These are phyloP conservation scores for Globisporangium ultimum DNA, from an alignment of 352 stramenopile genomes.

Conservation along the genomic window DNA sequence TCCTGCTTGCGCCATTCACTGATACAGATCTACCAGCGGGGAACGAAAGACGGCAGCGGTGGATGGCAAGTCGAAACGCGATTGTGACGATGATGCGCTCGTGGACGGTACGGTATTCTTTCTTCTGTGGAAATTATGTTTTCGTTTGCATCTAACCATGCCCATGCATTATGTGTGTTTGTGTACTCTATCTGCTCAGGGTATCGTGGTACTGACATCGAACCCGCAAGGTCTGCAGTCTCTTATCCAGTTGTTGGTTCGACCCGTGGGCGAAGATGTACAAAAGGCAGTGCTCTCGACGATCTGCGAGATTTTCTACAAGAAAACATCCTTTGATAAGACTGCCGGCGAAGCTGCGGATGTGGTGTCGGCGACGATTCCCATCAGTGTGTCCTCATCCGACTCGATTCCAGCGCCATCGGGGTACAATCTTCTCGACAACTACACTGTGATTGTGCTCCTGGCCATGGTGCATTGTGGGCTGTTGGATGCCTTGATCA, in stretches of 20 bases:
- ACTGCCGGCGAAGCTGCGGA: constrained; percentile 27
- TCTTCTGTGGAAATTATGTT: background rate
- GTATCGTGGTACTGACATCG: constrained; percentile 82
- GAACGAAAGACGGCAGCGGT: constrained; percentile 81
- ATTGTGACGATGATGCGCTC: constrained; percentile 90
- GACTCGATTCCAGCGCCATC: constrained; percentile 57
- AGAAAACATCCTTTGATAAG: constrained; percentile 82
- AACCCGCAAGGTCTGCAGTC: constrained; percentile 86
- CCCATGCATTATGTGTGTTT: background rate
- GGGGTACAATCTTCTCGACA: constrained; percentile 84
- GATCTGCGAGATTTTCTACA: constrained; percentile 90
- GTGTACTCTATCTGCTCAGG: constrained; percentile 18
- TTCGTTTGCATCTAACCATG: background rate
- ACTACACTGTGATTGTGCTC: constrained; percentile 86
- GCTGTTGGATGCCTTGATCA: constrained; percentile 79
- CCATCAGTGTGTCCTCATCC: constrained; percentile 64
- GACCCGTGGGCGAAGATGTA: constrained; percentile 86
- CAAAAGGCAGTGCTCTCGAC: constrained; percentile 86
- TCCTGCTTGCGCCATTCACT: constrained; percentile 85
- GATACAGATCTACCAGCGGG: constrained; percentile 83
- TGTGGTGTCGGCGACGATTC: constrained; percentile 43
- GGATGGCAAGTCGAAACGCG: constrained; percentile 88
- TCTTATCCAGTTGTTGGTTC: constrained; percentile 81
- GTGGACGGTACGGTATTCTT: constrained; percentile 53
- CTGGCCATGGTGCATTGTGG: constrained; percentile 86